These are phyloP conservation scores for Podaxis pistillaris DNA, from an alignment of 768 basidiomycete genomes.

Conservation along the genomic window DNA sequence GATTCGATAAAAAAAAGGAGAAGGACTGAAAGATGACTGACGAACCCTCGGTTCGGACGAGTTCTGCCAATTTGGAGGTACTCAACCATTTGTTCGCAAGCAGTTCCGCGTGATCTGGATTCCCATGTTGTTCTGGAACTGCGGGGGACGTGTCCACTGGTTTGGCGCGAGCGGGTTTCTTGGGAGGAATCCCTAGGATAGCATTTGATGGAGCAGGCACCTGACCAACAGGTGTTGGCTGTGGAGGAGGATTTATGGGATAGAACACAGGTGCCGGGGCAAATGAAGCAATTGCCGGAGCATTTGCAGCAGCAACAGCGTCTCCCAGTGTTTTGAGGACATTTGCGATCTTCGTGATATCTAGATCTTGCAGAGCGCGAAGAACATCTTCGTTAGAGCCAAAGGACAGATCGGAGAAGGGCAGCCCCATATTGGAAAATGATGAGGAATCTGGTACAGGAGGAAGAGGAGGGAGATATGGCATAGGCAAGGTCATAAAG, in stretches of 20 bases:
- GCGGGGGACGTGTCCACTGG: neutral
- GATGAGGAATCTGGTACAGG: conserved; percentile 15
- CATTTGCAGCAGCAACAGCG: conserved; percentile 44
- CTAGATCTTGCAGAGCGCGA: conserved; percentile 70
- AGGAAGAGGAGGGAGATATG: conserved; percentile 19
- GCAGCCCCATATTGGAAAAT: conserved; percentile 18
- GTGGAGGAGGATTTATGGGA: conserved; percentile 22
- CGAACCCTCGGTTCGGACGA: conserved; percentile 67
- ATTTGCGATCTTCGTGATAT: conserved; percentile 66
- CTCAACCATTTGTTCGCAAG: conserved; percentile 82
- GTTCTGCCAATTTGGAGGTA: conserved; percentile 61
- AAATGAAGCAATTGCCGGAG: conserved; percentile 21
- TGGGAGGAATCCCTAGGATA: conserved; percentile 39
- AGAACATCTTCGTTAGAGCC: conserved; percentile 73
- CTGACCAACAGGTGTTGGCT: conserved; percentile 38
- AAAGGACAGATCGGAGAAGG: conserved; percentile 38
- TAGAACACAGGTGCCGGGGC: conserved; percentile 20
- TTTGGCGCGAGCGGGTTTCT: conserved; percentile 19
- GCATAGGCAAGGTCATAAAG: conserved; percentile 28
- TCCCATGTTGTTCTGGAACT: conserved; percentile 35
- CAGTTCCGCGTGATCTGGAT: conserved; percentile 60
- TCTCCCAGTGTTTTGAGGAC: conserved; percentile 67
- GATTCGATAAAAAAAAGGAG: conserved; percentile 3
- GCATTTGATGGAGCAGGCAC: conserved; percentile 41
- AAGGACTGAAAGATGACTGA: neutral